Evolutionary conservation across 306 rosid genomes (phyloP), one percentile per base, ranked within the genome.

Genomic region (Hippophae gyantsensis): DNA sequence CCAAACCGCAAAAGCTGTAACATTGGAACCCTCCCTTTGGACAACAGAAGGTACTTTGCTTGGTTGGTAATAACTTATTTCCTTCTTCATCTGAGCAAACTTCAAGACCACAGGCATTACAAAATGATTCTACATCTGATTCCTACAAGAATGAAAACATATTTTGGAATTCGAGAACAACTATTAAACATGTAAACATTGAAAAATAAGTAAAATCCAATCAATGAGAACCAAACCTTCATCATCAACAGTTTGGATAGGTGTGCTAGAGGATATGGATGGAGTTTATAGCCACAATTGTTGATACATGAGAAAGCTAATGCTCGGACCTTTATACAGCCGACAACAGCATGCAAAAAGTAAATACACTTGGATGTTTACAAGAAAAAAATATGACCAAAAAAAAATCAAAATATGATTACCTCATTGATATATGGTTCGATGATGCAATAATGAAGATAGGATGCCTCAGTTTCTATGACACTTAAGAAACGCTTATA

Each of bases 361-460:
- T 12, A 56, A 9, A 10, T 5, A 9, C 11, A 25, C 25, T 43
- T 45, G 1, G 32, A 7, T 14, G 32, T 3, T 11, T 41, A 14
- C 10, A 43, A 12, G 44, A 0, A 32, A 32, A 32, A 2, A 32
- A 32, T 32, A 32, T 32, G 38, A 32, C 38, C 1, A 4, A 32
- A 32, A 32, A 2, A 52, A 13, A 40, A 7, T 52, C 60, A 47
- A 57, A 5, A 57, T 56, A 60, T 56, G 62, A 52, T 63, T 83
- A 90, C 98, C 84, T 90, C 92, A 58, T 72, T 82, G 50, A 87
- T 64, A 66, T 70, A 87, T 55, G 96, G 87, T 72, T 81, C 90
- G 78, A 87, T 61, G 50, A 87, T 69, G 73, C 96, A 90, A 77
- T 83, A 87, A 64, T 90, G 98, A 54, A 87, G 78, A 64, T 79